Conservation (phyloP, 306 rosid genomes). For the Crataegus laevigata region DNA sequence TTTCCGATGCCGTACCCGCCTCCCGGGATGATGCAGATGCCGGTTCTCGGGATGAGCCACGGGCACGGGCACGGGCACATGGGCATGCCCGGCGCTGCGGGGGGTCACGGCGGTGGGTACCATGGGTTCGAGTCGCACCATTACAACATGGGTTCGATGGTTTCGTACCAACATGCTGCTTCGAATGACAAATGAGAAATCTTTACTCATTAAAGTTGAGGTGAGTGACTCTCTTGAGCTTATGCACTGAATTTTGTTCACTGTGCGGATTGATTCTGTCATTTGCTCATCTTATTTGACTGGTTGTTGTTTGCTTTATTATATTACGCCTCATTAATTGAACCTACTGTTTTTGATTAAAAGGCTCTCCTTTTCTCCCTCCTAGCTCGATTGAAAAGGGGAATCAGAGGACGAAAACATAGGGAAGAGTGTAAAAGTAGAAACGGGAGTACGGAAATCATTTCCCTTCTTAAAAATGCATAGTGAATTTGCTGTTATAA, state of each 20-base stretch:
- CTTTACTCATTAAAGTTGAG: slow-evolving; percentile 3
- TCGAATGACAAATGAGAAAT: slow-evolving; percentile 9
- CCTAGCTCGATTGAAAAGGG: neutral
- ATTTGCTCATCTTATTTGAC: neutral
- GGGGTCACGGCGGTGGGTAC: slow-evolving; percentile 10
- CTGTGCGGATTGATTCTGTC: neutral
- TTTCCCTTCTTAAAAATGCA: neutral
- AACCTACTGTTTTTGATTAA: neutral
- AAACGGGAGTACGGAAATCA: neutral
- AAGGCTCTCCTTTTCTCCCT: neutral
- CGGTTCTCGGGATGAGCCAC: slow-evolving; percentile 43
- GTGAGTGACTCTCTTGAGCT: slow-evolving; percentile 8
- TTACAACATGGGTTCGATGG: slow-evolving; percentile 35
- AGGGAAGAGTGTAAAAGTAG: too few relatives aligned
- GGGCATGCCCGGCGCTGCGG: slow-evolving; percentile 32
- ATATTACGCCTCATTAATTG: neutral
- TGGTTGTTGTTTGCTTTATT: neutral
- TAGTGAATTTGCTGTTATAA: neutral
- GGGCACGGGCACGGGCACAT: slow-evolving; percentile 40
- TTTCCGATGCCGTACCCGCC: slow-evolving; percentile 21
- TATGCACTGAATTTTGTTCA: neutral
- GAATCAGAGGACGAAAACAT: too few relatives aligned
- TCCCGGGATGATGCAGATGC: slow-evolving; percentile 27
- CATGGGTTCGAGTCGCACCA: slow-evolving; percentile 45
- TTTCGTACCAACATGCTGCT: slow-evolving; percentile 25